Evolutionary conservation across 2,329 filamentous ascomycete genomes (phyloP).

Genomic region (Hypoxylon rubiginosum): DNA sequence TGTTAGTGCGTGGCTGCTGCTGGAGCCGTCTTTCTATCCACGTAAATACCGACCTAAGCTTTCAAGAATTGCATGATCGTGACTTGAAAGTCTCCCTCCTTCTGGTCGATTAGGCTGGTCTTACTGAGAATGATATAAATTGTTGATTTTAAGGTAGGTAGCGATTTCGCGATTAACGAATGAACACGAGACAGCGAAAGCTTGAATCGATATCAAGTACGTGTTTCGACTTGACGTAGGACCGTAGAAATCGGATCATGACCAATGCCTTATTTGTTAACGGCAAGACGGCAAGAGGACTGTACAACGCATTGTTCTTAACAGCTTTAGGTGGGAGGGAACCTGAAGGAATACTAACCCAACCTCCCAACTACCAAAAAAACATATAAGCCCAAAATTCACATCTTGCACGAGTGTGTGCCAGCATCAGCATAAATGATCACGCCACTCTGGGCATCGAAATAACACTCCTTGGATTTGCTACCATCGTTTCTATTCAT

Average conservation of each 20-base stretch:
- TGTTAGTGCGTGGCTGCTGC: not conserved
- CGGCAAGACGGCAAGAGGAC: not conserved
- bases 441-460: conserved; percentile 10
- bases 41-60: not conserved
- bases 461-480: conserved; percentile 4
- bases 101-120: conserved; percentile 16
- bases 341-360: conserved; percentile 20
- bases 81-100: conserved; percentile 2
- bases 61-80: not conserved
- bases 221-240: conserved; percentile 3
- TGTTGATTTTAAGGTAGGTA: conserved; percentile 12
- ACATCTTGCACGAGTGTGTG: not conserved
- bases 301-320: conserved; percentile 1
- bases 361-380: conserved; percentile 6
- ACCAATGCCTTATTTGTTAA: not conserved
- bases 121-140: not conserved
- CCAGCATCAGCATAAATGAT: conserved; percentile 9
- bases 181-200: conserved; percentile 27
- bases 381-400: conserved; percentile 7
- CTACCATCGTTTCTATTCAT: conserved; percentile 2
- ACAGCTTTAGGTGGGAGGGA: not conserved
- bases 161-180: conserved; percentile 8
- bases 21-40: not conserved
- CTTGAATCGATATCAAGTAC: conserved; percentile 15
- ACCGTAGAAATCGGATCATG: conserved; percentile 29